Conservation (phyloP, 305 asterid species). For the Fraxinus greggii region DNA sequence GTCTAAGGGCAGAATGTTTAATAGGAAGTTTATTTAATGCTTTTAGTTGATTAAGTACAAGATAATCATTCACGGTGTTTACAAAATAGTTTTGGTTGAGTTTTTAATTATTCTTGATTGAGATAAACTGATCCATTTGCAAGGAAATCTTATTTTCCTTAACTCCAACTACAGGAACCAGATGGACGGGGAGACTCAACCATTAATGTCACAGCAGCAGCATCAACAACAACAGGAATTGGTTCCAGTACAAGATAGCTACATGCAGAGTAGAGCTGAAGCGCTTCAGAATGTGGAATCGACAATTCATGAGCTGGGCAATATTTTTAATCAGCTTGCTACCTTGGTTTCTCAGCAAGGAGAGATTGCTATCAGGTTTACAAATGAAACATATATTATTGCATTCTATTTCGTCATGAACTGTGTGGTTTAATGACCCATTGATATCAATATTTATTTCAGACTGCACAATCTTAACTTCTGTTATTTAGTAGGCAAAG, state of each 20-base stretch:
- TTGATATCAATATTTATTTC: neutral
- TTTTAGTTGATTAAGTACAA: neutral
- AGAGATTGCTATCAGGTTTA: conserved; percentile 84
- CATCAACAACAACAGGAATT: conserved; percentile 76
- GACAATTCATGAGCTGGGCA: conserved; percentile 88
- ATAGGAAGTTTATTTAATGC: neutral
- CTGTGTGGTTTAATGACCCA: neutral
- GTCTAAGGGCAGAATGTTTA: neutral
- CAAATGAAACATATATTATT: conserved; percentile 1
- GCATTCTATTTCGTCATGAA: neutral
- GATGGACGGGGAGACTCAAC: conserved; percentile 73
- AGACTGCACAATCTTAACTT: neutral
- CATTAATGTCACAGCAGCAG: conserved; percentile 64
- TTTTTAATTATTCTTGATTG: neutral
- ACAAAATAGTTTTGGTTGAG: neutral
- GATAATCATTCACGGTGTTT: neutral
- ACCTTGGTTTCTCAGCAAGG: conserved; percentile 98
- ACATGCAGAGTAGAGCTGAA: conserved; percentile 97
- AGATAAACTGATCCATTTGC: conserved; percentile 15
- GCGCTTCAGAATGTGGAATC: conserved; percentile 92
- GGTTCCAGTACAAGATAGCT: conserved; percentile 87
- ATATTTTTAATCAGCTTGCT: conserved; percentile 87
- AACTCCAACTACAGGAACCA: conserved; percentile 49
- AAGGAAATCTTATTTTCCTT: conserved; percentile 5
- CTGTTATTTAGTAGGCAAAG: neutral